Base-by-base conservation (phyloP, 2,329 filamentous ascomycete genomes). In the Onygenales sp. region DNA sequence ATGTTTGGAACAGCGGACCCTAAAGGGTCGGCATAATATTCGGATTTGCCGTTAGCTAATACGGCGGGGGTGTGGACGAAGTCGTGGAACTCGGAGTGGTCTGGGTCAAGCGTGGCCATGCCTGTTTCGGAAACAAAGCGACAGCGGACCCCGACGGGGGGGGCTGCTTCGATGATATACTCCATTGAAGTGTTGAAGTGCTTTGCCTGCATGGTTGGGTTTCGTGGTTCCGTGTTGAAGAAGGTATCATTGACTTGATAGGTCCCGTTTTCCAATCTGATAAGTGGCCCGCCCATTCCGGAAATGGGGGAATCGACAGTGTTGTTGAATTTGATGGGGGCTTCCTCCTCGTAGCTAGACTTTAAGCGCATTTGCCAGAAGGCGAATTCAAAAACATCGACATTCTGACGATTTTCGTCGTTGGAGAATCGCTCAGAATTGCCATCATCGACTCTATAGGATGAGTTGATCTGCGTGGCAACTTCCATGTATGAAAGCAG, bases 121-220 rank as follows among this genome's bases (percentile, higher is more conserved):
- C 49, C 49, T 5, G 39, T 4, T 33, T 32, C 14, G 27, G 38
- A 51, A 31, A 21, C 33, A 27, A 42, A 43, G 10, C 38, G 17
- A 17, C 49, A 51, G 49, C 49, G 49, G 17, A 51, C 31, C 5
- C 49, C 49, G n/a, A 51, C 14, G 14, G 49, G 49, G 10, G 49
- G 49, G 35, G 21, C 21, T 7, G 31, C n/a, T 11, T 36, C 14
- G 10, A 43, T 27, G 39, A 51, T 51, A 38, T 27, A 8, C 5
- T 33, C n/a, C 9, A 8, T 9, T 33, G 43, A 14, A 2, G 13
- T 6, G 4, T 33, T 45, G 31, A 31, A 47, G 13, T 36, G 17
- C 14, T n/a, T 7, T 21, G n/a, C 6, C 17, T 27, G 44, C 31
- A 7, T 36, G 2, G 11, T 17, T 5, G 3, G 17, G 14, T 4